phyloP scores from a whole-genome alignment of 306 rosid species.

The Macrotyloma uniflorum region DNA sequence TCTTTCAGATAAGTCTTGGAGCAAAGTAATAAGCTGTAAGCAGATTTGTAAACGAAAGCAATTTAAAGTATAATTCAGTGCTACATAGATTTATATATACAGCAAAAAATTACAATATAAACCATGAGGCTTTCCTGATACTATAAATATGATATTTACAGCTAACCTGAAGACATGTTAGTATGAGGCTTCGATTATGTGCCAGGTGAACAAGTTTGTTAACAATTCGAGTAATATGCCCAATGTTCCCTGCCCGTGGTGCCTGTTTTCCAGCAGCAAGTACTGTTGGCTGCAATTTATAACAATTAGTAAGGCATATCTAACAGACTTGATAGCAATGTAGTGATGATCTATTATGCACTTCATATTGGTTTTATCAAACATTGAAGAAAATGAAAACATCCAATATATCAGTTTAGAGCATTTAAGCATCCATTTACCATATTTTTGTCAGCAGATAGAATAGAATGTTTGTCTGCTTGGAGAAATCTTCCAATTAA shows the following conservation, averaged over 20 bases:
- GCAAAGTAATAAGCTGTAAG: slow-evolving; percentile 11
- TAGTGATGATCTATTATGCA: slow-evolving; percentile 16
- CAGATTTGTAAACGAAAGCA: slow-evolving; percentile 16
- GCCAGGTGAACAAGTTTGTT: slow-evolving; percentile 82
- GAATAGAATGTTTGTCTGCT: slow-evolving; percentile 69
- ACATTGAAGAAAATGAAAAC: slow-evolving; percentile 23
- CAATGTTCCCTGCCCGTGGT: slow-evolving; percentile 85
- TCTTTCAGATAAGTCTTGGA: not conserved
- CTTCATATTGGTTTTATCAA: slow-evolving; percentile 12
- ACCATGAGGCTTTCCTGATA: not conserved
- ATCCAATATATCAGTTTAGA: slow-evolving; percentile 39
- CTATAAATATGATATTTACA: not conserved
- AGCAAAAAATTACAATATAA: slow-evolving; percentile 14
- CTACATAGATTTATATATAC: not conserved
- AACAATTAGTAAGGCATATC: slow-evolving; percentile 22
- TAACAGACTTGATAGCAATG: not conserved
- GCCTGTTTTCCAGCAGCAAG: slow-evolving; percentile 67
- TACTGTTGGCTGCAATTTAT: slow-evolving; percentile 74
- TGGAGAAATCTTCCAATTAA: slow-evolving; percentile 77
- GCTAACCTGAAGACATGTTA: slow-evolving; percentile 80
- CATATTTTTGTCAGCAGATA: slow-evolving; percentile 63
- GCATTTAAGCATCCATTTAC: slow-evolving; percentile 53
- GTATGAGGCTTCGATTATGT: slow-evolving; percentile 62
- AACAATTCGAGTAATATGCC: slow-evolving; percentile 79
- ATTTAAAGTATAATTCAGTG: slow-evolving; percentile 18